Evolutionary conservation across 257 asterid species (phyloP).

Genomic region (Solanum neorickii): DNA sequence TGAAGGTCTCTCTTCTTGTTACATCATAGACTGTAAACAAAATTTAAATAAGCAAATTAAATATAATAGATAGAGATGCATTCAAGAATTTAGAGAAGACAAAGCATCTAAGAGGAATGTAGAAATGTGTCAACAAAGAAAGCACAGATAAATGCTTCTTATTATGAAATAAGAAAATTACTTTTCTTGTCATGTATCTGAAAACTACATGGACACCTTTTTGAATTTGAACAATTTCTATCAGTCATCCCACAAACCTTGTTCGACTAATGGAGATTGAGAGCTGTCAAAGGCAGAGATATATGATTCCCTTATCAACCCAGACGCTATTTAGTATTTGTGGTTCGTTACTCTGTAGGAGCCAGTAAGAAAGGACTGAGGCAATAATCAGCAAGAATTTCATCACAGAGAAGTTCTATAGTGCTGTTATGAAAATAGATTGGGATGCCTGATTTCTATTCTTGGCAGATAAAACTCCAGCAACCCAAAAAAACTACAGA

Average conservation of each 20-base stretch:
- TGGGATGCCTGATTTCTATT: not conserved
- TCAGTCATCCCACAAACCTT: not conserved
- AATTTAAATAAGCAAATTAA: not conserved
- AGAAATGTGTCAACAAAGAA: not conserved
- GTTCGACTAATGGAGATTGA: not conserved
- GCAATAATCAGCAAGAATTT: not conserved
- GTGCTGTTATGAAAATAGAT: not conserved
- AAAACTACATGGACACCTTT: not conserved
- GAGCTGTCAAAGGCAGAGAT: not conserved
- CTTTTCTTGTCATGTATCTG: not conserved
- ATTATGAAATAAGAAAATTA: not conserved
- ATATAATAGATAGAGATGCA: not conserved
- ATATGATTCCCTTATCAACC: not conserved
- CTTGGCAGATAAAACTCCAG: not conserved
- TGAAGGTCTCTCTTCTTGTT: constrained; percentile 78
- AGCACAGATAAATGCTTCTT: not conserved
- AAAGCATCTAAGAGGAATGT: not conserved
- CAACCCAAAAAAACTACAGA: not conserved
- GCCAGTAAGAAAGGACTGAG: not conserved
- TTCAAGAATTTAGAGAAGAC: not conserved
- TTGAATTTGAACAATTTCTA: not conserved
- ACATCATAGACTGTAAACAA: constrained; percentile 65
- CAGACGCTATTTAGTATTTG: not conserved
- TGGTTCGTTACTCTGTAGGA: not conserved
- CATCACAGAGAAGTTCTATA: not conserved